phyloP scores from a whole-genome alignment of 495 filamentous ascomycete genomes.

The Apodospora peruviana region DNA sequence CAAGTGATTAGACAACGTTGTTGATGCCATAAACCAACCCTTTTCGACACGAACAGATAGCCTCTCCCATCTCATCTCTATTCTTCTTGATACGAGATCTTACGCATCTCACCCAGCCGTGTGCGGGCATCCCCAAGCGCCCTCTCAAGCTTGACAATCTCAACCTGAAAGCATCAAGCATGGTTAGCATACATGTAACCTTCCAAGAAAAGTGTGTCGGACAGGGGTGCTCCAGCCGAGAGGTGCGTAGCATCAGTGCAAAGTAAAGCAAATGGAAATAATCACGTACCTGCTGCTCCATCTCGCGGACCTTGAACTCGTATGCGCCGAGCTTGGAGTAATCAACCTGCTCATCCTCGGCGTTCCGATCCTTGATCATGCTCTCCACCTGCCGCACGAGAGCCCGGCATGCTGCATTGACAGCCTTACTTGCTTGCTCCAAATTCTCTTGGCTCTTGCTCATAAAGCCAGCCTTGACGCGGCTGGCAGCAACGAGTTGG shows the following conservation, averaged over 20 bases:
- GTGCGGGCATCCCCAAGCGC: constrained; percentile 71
- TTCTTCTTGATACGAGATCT: constrained; percentile 94
- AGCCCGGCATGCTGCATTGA: constrained; percentile 78
- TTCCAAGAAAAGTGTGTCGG: background rate
- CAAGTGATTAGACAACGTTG: too few species aligned
- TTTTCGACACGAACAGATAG: too few species aligned
- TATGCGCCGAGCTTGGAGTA: constrained; percentile 81
- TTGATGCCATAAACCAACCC: too few species aligned
- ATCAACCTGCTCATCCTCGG: constrained; percentile 81
- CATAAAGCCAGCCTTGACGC: constrained; percentile 97
- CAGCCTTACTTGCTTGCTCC: constrained; percentile 87
- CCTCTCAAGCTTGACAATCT: constrained; percentile 95
- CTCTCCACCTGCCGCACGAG: constrained; percentile 89
- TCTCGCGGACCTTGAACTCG: constrained; percentile 97
- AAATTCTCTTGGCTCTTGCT: constrained; percentile 89
- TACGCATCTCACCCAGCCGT: constrained; percentile 94
- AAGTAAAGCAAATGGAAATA: constrained; percentile 8
- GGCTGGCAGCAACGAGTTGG: constrained; percentile 89
- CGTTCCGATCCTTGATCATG: constrained; percentile 82
- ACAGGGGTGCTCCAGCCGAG: too few species aligned
- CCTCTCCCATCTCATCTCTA: too few species aligned
- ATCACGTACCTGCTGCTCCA: constrained; percentile 93
- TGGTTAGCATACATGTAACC: background rate
- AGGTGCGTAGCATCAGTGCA: too few species aligned
- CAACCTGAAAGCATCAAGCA: constrained; percentile 56